Base-by-base conservation (phyloP, 2,329 filamentous ascomycete genomes). In the Elsinoe australis region DNA sequence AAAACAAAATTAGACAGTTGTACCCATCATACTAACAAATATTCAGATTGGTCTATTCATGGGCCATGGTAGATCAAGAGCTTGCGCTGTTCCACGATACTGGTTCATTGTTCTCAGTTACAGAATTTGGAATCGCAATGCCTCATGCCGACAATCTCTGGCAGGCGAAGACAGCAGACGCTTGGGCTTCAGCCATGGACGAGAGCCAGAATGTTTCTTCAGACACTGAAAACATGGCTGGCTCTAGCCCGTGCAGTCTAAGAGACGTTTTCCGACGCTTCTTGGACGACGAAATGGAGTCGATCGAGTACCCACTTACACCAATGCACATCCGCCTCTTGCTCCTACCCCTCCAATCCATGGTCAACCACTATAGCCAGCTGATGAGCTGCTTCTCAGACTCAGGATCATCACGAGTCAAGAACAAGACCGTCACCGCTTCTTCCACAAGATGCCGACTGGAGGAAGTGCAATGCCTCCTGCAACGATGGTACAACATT, bases 11-110 rank as follows among this genome's bases (percentile, higher is more conserved):
- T 6, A 21, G 8, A 6, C 19, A 12, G 78, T 28, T 21, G 44
- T 36, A 32, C 26, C 15, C 19, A 41, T 14, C 45, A 53, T 49
- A 49, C 59, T 59, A 53, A 59, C 41, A 31, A 14, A 32, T 42
- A n/a, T 18, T 51, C 57, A 82, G 82, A 55, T 68, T 86, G 24
- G 76, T 83, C n/a, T 85, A 86, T 64, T 83, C 82, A 48, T 86
- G 82, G 79, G 78, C 82, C 15, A 83, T 84, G 76, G 73, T 83
- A 18, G 83, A 87, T 58, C 82, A 85, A 57, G 83, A 87, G 62
- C 67, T 84, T 49, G 77, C 78, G 39, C 67, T 84, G 6, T 83
- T 83, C 64, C 74, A 82, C 54, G 80, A 84, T 56, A 76, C 72
- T 1, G 70, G 72, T 1, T 78, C 80, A 0, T 66, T 83, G 24